Conservation (phyloP, 176 grass and related monocot species). For the Puccinellia tenuiflora region DNA sequence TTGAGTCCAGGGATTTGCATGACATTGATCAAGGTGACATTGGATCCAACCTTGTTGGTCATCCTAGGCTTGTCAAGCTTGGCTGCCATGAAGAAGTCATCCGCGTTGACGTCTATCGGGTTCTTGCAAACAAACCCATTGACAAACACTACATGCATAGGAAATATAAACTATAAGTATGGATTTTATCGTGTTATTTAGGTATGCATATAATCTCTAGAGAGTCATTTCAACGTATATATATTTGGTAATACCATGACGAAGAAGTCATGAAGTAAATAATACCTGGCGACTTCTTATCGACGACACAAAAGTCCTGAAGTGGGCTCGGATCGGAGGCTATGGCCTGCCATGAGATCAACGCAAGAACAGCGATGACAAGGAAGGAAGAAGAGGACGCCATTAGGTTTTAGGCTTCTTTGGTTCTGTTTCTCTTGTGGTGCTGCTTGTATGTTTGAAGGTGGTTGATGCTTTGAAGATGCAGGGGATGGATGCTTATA, state of each 20-base stretch:
- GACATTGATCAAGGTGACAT: too few species aligned
- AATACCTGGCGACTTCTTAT: conserved; percentile 9
- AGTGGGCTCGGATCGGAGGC: conserved; percentile 22
- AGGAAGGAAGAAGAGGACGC: background rate
- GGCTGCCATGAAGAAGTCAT: too few species aligned
- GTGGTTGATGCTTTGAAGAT: background rate
- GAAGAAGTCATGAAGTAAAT: background rate
- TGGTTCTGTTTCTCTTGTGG: background rate
- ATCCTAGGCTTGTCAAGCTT: too few species aligned
- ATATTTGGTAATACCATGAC: background rate
- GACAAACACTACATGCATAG: background rate
- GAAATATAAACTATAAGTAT: background rate
- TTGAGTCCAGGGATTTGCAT: too few species aligned
- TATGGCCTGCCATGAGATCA: background rate
- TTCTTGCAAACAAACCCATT: background rate
- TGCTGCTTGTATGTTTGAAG: background rate
- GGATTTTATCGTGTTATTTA: background rate
- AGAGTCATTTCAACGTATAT: background rate
- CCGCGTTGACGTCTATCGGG: too few species aligned
- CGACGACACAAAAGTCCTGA: conserved; percentile 9
- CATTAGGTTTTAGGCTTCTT: background rate
- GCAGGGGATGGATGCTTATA: background rate
- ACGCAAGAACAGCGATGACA: background rate
- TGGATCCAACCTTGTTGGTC: too few species aligned
- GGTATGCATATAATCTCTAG: background rate